These are phyloP conservation scores for Gentiana dahurica DNA, from an alignment of 257 asterid genomes.

Conservation along the genomic window DNA sequence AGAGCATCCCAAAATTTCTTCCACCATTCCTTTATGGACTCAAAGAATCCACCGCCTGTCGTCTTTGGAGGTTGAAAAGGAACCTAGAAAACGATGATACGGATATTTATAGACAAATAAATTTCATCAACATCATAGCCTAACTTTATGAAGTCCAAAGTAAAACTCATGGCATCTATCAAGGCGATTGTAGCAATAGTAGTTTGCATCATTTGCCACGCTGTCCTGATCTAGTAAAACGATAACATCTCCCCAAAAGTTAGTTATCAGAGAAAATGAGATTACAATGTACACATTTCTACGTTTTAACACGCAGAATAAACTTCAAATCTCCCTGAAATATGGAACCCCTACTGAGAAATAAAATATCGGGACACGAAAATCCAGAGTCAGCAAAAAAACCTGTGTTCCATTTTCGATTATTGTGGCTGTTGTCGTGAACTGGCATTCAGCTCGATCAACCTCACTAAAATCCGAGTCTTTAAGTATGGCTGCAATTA, in stretches of 20 bases:
- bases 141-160: background rate
- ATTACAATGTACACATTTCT: background rate
- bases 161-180: too few relatives aligned
- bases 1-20: slow-evolving; percentile 44
- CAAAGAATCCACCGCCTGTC: slow-evolving; percentile 60
- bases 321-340: background rate
- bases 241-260: too few relatives aligned
- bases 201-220: too few relatives aligned
- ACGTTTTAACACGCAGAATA: background rate
- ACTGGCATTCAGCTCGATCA: slow-evolving; percentile 94
- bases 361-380: background rate
- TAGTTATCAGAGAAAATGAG: background rate
- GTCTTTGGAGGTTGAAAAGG: slow-evolving; percentile 82
- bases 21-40: slow-evolving; percentile 69
- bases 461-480: slow-evolving; percentile 87
- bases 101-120: slow-evolving; percentile 1
- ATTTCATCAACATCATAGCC: background rate
- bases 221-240: too few relatives aligned
- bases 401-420: slow-evolving; percentile 98
- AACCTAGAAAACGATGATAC: slow-evolving; percentile 30
- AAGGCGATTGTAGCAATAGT: too few relatives aligned
- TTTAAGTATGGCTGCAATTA: slow-evolving; percentile 77
- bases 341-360: background rate
- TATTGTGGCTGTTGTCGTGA: slow-evolving; percentile 83
- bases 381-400: background rate